A percentile compares a stretch with the other conserved stretches of the same genome.
Evolutionary conservation across 1,284 basidiomycete species (phyloP).

Genomic region (Apiotrichum domesticum): DNA sequence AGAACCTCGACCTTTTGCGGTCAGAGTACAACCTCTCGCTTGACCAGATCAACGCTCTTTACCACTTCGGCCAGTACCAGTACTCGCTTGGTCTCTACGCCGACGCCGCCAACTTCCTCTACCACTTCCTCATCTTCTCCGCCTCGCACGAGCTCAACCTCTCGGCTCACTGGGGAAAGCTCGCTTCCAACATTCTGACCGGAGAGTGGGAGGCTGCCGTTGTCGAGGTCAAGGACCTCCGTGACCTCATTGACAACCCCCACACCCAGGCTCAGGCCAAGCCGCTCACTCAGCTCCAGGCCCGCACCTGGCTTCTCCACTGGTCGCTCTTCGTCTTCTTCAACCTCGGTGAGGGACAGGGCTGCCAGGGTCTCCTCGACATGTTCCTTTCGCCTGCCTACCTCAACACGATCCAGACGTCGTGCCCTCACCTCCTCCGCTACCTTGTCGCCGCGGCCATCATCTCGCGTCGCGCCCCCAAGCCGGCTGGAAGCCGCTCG

Average conservation of each 20-base stretch:
- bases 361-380: slow-evolving; percentile 77
- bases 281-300: slow-evolving; percentile 76
- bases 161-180: slow-evolving; percentile 97
- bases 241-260: slow-evolving; percentile 76
- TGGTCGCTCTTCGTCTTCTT: slow-evolving; percentile 99
- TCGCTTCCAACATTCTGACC: slow-evolving; percentile 89
- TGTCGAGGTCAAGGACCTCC: slow-evolving; percentile 86
- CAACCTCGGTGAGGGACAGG: slow-evolving; percentile 84
- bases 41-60: slow-evolving; percentile 91
- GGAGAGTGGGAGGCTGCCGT: slow-evolving; percentile 92
- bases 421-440: slow-evolving; percentile 89
- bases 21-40: slow-evolving; percentile 86
- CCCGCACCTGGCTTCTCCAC: slow-evolving; percentile 95
- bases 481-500: slow-evolving; percentile 32
- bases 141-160: slow-evolving; percentile 86
- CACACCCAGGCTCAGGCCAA: slow-evolving; percentile 52
- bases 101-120: slow-evolving; percentile 92
- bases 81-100: slow-evolving; percentile 96
- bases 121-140: slow-evolving; percentile 96
- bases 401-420: slow-evolving; percentile 95
- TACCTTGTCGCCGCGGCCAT: slow-evolving; percentile 91
- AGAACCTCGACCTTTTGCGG: slow-evolving; percentile 89
- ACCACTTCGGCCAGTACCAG: slow-evolving; percentile 97
- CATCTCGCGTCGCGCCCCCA: slow-evolving; percentile 67
- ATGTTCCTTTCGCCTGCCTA: slow-evolving; percentile 93